phyloP scores from a whole-genome alignment of 2,329 filamentous ascomycete genomes.

The Penicillium sp. region DNA sequence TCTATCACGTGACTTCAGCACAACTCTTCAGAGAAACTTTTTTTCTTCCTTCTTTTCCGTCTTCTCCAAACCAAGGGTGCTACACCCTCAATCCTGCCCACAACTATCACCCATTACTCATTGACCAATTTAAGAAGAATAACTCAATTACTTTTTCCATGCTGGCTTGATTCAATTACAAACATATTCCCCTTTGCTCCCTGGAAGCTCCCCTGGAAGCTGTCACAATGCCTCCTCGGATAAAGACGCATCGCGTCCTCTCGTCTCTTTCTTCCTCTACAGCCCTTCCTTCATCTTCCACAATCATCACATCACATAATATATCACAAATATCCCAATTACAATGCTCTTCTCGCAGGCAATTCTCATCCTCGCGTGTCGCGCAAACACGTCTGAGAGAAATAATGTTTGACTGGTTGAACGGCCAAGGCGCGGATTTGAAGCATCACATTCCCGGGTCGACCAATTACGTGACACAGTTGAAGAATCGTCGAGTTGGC shows the following conservation, averaged over 20 bases:
- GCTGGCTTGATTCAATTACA: background rate
- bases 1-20: slow-evolving; percentile 8
- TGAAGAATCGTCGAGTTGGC: slow-evolving; percentile 14
- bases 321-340: slow-evolving; percentile 14
- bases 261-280: slow-evolving; percentile 30
- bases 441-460: slow-evolving; percentile 30
- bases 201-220: background rate
- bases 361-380: slow-evolving; percentile 31
- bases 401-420: slow-evolving; percentile 58
- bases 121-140: background rate
- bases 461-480: slow-evolving; percentile 29
- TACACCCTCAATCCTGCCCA: slow-evolving; percentile 10
- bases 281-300: slow-evolving; percentile 15
- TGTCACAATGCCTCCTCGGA: slow-evolving; percentile 36
- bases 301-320: slow-evolving; percentile 14
- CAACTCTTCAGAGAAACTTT: slow-evolving; percentile 12
- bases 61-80: slow-evolving; percentile 12
- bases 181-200: background rate
- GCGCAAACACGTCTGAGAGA: slow-evolving; percentile 49
- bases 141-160: background rate
- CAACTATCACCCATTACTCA: background rate
- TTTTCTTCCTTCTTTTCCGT: slow-evolving; percentile 6
- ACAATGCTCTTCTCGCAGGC: slow-evolving; percentile 21
- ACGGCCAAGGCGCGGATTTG: slow-evolving; percentile 30
- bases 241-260: slow-evolving; percentile 25